Evolutionary conservation across 495 filamentous ascomycete species (phyloP), one percentile per base, ranked within the genome.

Genomic region (Hyaloscypha bicolor): DNA sequence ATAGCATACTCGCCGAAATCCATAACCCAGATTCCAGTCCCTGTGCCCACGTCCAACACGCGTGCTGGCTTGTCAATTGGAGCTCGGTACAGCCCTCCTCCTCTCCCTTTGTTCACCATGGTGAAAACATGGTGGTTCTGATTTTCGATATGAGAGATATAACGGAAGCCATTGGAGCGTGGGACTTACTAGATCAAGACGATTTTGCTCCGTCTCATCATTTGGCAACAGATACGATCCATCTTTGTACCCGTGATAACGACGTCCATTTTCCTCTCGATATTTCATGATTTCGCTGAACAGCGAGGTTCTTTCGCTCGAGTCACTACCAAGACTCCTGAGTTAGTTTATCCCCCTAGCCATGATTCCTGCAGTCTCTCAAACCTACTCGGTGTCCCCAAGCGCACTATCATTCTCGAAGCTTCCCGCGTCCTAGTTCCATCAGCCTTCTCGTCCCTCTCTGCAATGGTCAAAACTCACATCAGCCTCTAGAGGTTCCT

Each of bases 321-420:
- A 30, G 52, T 55, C 52, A 55, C 52, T 55, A 19, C 29, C 25
- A 25, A 25, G 25, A 25, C 25, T 2, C 25, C 2, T 30, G 9
- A 16, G 9, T 30, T 16, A 21, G 29, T 19, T 12, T 12, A 3
- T 12, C 3, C 35, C 35, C 8, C 1, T 37, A 37, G 8, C 35
- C 35, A 1, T 37, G 25, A 6, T 37, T 37, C 35, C 35, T 12
- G 12, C 35, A 1, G 8, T 3, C 12, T 37, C 6, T 37, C 12
- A 1, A 55, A 30, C 52, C 8, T 55, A 55, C 52, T 55, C 52
- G 16, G 2, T 55, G n/a, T 55, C 16, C 16, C 52, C 52, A 1
- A 55, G 52, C 52, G 52, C 52, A 55, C 29, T 22, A 55, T 55
- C 52, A 55, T 8, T 30, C 52, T 55, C 52, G 52, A 55, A 55